Conservation (phyloP, 2,329 filamentous ascomycete genomes). For the Lachnellula suecica region DNA sequence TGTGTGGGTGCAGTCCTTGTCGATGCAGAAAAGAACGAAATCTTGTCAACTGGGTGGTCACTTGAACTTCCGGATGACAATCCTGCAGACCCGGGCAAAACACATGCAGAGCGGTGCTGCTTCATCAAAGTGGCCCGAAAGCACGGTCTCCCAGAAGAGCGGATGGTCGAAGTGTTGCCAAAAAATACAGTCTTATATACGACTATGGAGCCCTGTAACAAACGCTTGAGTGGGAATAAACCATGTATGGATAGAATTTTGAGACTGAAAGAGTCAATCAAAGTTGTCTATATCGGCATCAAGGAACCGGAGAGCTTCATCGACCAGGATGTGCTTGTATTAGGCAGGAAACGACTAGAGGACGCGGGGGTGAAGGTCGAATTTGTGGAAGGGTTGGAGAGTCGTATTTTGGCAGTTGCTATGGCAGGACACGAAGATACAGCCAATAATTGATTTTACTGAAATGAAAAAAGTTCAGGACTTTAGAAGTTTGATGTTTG, state of each 20-base stretch:
- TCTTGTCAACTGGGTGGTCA: constrained; percentile 82
- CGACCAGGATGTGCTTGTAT: constrained; percentile 56
- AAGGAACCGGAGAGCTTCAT: constrained; percentile 88
- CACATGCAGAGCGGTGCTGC: constrained; percentile 90
- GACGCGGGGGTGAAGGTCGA: constrained; percentile 71
- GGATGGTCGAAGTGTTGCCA: constrained; percentile 50
- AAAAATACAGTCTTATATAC: constrained; percentile 71
- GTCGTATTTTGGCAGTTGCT: constrained; percentile 75
- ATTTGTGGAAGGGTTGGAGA: constrained; percentile 71
- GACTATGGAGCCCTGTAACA: constrained; percentile 82
- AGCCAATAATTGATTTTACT: too few relatives aligned
- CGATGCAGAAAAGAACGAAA: constrained; percentile 49
- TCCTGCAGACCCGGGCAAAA: constrained; percentile 63
- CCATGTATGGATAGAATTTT: constrained; percentile 79
- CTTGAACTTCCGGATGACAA: constrained; percentile 62
- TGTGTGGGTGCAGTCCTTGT: constrained; percentile 86
- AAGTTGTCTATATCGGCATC: constrained; percentile 79
- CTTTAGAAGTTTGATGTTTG: too few relatives aligned
- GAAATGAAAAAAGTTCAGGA: too few relatives aligned
- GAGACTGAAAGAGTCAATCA: constrained; percentile 50
- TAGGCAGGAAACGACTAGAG: constrained; percentile 66
- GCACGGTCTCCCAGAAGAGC: constrained; percentile 49
- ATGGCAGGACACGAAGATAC: constrained; percentile 67
- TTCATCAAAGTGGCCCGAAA: constrained; percentile 65
- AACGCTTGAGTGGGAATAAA: constrained; percentile 69